Evolutionary conservation across 306 rosid genomes (phyloP).

Genomic region (Vicia sativa): DNA sequence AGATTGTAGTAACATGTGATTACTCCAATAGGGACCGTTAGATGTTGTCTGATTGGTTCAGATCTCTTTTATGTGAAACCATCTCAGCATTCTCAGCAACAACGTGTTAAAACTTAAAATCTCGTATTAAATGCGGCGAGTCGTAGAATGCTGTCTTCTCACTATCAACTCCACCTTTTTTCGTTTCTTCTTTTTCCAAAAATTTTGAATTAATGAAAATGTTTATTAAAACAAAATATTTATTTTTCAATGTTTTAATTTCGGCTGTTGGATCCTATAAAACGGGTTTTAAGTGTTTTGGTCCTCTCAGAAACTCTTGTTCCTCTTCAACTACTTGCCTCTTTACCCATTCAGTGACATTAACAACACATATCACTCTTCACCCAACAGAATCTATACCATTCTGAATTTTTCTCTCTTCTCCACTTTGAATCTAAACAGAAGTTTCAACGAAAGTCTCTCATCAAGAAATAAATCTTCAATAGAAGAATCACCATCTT

Average conservation of each 20-base stretch:
- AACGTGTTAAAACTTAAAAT: constrained; percentile 64
- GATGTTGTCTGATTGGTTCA: constrained; percentile 41
- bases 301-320: constrained; percentile 42
- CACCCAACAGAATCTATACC: constrained; percentile 37
- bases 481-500: constrained; percentile 28
- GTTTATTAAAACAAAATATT: not conserved
- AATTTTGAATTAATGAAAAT: not conserved
- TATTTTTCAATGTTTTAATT: constrained; percentile 40
- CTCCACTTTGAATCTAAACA: constrained; percentile 40
- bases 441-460: constrained; percentile 53
- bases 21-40: constrained; percentile 38
- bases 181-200: not conserved
- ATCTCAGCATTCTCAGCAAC: rapidly evolving
- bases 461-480: not conserved
- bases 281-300: constrained; percentile 59
- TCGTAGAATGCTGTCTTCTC: constrained; percentile 37
- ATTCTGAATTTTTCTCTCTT: not conserved
- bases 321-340: not conserved
- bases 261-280: constrained; percentile 72
- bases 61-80: constrained; percentile 27
- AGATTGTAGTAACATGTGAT: constrained; percentile 33
- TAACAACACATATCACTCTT: not conserved
- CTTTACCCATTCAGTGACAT: constrained; percentile 36
- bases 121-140: constrained; percentile 53
- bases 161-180: not conserved